Evolutionary conservation across 1,284 basidiomycete genomes (phyloP).

Genomic region (Sanghuangporus weigelae): DNA sequence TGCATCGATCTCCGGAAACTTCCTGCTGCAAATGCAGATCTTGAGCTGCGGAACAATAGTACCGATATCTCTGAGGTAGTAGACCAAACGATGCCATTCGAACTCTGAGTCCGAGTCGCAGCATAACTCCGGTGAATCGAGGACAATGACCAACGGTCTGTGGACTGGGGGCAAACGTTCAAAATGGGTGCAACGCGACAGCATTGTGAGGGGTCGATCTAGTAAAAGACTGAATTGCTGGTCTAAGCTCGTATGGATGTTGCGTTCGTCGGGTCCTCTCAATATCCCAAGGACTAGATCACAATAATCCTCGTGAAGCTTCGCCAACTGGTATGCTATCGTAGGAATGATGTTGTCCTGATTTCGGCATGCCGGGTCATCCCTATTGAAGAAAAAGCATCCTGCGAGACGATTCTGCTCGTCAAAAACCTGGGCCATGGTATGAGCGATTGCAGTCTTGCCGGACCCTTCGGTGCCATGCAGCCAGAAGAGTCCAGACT

Average conservation of each 20-base stretch:
- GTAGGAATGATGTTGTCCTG: neutral
- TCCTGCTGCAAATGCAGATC: too few species aligned
- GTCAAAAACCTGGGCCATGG: conserved; percentile 27
- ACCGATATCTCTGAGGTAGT: too few species aligned
- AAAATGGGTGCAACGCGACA: too few species aligned
- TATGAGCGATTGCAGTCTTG: conserved; percentile 30
- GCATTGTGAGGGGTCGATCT: too few species aligned
- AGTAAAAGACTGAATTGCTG: neutral
- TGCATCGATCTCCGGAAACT: too few species aligned
- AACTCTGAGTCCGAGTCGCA: too few species aligned
- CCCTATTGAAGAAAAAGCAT: conserved; percentile 12
- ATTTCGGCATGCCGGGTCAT: neutral
- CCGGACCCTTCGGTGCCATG: conserved; percentile 30
- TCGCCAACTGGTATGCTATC: neutral
- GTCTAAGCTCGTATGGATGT: neutral
- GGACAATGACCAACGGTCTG: neutral
- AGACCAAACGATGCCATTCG: too few species aligned
- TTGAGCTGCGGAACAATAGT: too few species aligned
- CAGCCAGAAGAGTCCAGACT: conserved; percentile 28
- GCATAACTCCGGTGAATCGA: too few species aligned
- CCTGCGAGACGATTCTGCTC: conserved; percentile 26
- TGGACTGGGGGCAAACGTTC: too few species aligned
- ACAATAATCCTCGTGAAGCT: neutral
- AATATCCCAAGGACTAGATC: neutral
- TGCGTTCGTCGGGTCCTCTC: neutral